Evolutionary conservation across 2,329 filamentous ascomycete genomes (phyloP), one percentile per base, ranked within the genome.

Genomic region (Colletotrichum theobromicola): DNA sequence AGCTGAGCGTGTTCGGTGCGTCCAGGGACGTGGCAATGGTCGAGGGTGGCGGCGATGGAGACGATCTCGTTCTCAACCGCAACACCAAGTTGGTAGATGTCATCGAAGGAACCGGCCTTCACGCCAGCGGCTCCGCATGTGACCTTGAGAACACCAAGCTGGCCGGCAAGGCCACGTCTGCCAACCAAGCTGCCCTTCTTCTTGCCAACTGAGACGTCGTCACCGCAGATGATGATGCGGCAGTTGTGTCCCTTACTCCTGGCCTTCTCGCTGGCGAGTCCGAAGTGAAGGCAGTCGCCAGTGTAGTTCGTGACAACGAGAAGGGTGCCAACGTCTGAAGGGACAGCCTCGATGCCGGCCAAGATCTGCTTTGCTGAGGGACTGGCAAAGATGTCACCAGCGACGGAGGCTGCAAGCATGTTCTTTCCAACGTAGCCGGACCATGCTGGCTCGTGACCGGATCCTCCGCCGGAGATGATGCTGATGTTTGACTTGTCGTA

Each of bases 291-390:
- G 72, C 90, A 91, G 80, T 92, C 91, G 61, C 91, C 91, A 0
- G 91, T 92, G 80, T 93, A 92, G 81, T 93, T 93, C 60, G 90
- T 92, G 75, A 92, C 88, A 64, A 93, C 88, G 2, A 93, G 83
- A 62, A 93, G 88, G 4, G 88, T 89, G 46, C 91, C 91, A 78
- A 84, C 84, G 37, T 87, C 84, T 32, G 85, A 91, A n/a, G 87
- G 89, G 13, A 87, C 88, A 60, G 86, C 85, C 66, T 89, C 87
- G 53, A 93, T 87, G 7, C 87, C 91, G 2, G 90, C 88, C 10
- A 92, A 81, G 70, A 93, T 91, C 81, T 93, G 91, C 74, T 89
- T 90, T 13, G 91, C 91, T 72, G 89, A 91, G 0, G 91, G 91
- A 8, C 88, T 90, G 18, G 91, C 91, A 77, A 93, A 93, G 76